phyloP scores from a whole-genome alignment of 2,329 filamentous ascomycete genomes.

The Orbilia blumenaviensis region DNA sequence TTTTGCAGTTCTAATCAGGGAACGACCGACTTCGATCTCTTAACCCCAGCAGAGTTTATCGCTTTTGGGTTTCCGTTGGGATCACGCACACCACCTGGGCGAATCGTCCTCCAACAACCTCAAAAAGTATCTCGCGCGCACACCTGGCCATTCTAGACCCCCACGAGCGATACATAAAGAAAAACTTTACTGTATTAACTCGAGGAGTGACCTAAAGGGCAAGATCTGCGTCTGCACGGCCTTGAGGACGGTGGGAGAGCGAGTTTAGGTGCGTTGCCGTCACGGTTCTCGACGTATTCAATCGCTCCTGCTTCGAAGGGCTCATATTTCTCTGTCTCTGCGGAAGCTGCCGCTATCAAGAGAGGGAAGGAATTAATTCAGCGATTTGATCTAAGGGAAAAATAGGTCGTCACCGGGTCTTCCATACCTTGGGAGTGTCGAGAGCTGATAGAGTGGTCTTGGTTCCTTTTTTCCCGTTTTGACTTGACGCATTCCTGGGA shows the following conservation, averaged over 20 bases:
- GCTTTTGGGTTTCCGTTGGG: conserved; percentile 31
- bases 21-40: conserved; percentile 13
- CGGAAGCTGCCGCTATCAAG: conserved; percentile 37
- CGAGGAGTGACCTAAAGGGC: conserved; percentile 9
- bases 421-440: conserved; percentile 24
- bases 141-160: conserved; percentile 45
- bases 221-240: conserved; percentile 38
- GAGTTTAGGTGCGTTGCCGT: conserved; percentile 27
- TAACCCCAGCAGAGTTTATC: conserved; percentile 5
- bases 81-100: neutral
- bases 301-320: conserved; percentile 2
- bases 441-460: conserved; percentile 39
- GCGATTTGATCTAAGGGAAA: conserved; percentile 7
- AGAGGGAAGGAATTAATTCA: conserved; percentile 11
- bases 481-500: conserved; percentile 53
- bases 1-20: neutral
- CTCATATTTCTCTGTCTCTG: conserved; percentile 13
- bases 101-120: conserved; percentile 47
- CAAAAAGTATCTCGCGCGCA: conserved; percentile 51
- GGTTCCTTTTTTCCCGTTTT: conserved; percentile 49
- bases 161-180: conserved; percentile 25
- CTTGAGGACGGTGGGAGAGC: conserved; percentile 10
- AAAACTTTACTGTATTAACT: conserved; percentile 43
- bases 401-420: conserved; percentile 5
- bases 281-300: conserved; percentile 33